A percentile compares a stretch with the other conserved stretches of the same genome.
These are phyloP conservation scores for Urtica urens DNA, from an alignment of 306 rosid genomes.

Conservation along the genomic window DNA sequence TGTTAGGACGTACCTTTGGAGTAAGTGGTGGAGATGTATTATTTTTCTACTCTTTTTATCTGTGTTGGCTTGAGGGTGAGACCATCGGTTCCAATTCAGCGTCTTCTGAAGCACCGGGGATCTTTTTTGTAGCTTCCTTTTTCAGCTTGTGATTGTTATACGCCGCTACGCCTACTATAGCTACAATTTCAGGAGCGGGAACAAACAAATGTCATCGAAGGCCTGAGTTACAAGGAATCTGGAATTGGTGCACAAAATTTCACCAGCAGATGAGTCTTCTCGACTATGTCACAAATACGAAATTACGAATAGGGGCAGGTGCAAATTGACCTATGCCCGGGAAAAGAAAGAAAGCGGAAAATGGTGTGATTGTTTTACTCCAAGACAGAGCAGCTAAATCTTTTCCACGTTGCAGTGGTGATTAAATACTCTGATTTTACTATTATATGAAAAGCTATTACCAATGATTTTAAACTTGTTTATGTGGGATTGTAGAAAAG, in stretches of 20 bases:
- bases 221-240: no score
- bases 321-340: no score
- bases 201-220: background rate
- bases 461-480: background rate
- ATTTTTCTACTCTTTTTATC: no score
- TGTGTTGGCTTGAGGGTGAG: no score
- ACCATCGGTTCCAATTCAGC: slow-evolving; percentile 30
- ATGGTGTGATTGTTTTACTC: no score
- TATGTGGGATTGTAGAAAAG: background rate
- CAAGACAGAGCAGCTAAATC: no score
- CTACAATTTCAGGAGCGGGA: slow-evolving; percentile 38
- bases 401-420: background rate
- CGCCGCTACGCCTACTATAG: slow-evolving; percentile 95
- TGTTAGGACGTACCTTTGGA: no score
- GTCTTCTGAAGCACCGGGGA: slow-evolving; percentile 23
- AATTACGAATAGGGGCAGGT: no score
- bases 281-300: background rate
- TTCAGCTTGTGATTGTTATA: slow-evolving; percentile 79
- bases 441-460: background rate
- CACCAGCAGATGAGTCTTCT: no score
- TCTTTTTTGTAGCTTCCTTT: slow-evolving; percentile 50
- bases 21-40: no score
- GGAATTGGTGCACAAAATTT: no score
- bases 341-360: background rate
- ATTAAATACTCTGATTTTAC: no score